Percentiles rank a stretch among this genome's conserved stretches.
Conservation (phyloP, 2,329 filamentous ascomycete genomes). For the Fusarium haematococcum region DNA sequence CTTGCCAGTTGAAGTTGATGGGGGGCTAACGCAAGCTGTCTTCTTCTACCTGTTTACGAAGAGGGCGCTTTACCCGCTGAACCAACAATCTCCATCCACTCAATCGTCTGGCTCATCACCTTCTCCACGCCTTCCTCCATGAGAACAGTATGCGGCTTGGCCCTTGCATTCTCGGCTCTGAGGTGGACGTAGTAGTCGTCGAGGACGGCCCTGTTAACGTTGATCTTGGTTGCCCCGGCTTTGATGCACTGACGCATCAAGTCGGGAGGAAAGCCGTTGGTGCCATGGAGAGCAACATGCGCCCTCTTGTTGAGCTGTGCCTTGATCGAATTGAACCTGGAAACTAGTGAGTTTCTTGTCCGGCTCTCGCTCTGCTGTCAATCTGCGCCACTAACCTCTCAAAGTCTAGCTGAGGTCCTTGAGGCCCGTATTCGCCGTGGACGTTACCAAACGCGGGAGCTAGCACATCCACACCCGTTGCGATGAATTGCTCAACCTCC, state of each 20-base stretch:
- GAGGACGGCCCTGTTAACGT: conserved; percentile 66
- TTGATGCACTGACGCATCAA: conserved; percentile 63
- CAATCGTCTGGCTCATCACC: neutral
- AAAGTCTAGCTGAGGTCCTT: conserved; percentile 71
- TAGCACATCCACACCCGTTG: neutral
- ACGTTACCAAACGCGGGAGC: conserved; percentile 79
- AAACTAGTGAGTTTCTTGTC: neutral
- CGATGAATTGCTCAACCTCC: neutral
- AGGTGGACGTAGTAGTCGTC: conserved; percentile 42
- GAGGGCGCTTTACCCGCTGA: neutral
- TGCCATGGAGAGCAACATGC: conserved; percentile 64
- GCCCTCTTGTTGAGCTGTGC: conserved; percentile 44
- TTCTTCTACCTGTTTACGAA: neutral
- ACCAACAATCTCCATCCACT: neutral
- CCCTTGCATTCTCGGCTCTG: neutral
- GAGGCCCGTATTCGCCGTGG: conserved; percentile 77
- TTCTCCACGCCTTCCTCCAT: neutral
- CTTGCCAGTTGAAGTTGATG: neutral
- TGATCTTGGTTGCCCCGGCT: conserved; percentile 65
- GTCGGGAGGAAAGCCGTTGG: conserved; percentile 64
- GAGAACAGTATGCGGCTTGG: neutral
- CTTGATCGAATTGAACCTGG: conserved; percentile 50
- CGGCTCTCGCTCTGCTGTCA: neutral
- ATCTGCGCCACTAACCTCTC: conserved; percentile 24
- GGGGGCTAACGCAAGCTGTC: neutral